Percentiles rank a stretch among this genome's conserved stretches.
phyloP scores from a whole-genome alignment of 768 basidiomycete genomes.

The Panaeolus papilionaceus region DNA sequence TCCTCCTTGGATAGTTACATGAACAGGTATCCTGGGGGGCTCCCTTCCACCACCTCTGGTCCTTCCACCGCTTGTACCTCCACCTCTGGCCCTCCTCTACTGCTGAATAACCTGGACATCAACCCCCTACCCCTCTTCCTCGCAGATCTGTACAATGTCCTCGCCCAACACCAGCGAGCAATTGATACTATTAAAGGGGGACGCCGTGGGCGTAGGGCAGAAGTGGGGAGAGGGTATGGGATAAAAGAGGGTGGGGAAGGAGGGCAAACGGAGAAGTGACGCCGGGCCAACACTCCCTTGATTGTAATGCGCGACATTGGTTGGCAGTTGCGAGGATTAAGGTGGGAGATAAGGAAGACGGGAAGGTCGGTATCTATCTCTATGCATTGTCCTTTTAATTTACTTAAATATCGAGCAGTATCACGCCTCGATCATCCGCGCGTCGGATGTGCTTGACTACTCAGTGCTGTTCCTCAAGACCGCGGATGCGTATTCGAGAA shows the following conservation, averaged over 20 bases:
- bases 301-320: slow-evolving; percentile 82
- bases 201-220: slow-evolving; percentile 91
- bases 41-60: no score
- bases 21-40: no score
- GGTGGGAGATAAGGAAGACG: slow-evolving; percentile 81
- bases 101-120: no score
- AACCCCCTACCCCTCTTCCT: no score
- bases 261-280: no score
- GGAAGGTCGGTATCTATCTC: slow-evolving; percentile 51
- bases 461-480: no score
- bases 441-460: no score
- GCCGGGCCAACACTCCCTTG: slow-evolving; percentile 55
- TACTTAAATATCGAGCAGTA: slow-evolving; percentile 47
- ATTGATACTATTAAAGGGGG: slow-evolving; percentile 69
- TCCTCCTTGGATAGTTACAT: slow-evolving; percentile 25
- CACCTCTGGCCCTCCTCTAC: background rate
- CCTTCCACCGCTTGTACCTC: slow-evolving; percentile 24
- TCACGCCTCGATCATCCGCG: slow-evolving; percentile 42
- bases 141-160: no score
- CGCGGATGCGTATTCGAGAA: no score
- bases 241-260: no score
- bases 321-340: slow-evolving; percentile 84
- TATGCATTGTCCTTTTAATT: no score
- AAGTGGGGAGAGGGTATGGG: slow-evolving; percentile 49
- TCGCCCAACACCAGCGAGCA: slow-evolving; percentile 44